Evolutionary conservation across 2,329 filamentous ascomycete genomes (phyloP).

Genomic region (Dryadomyces quercivorus): DNA sequence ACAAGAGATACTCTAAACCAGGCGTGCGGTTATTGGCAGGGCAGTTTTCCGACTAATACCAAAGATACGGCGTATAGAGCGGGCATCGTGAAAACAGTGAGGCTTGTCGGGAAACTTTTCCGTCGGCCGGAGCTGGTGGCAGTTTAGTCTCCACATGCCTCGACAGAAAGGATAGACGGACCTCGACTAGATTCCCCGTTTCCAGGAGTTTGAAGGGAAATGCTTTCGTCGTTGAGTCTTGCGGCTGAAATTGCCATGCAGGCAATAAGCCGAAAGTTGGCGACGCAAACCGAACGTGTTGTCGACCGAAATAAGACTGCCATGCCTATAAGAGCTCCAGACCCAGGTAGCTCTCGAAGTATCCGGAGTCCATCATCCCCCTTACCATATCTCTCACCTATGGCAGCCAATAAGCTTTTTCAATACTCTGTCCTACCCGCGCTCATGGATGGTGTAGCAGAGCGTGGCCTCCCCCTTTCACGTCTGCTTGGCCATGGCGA

Average conservation of each 20-base stretch:
- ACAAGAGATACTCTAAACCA: no score
- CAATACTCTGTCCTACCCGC: constrained; percentile 23
- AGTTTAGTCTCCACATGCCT: background rate
- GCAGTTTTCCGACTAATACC: no score
- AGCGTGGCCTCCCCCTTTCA: constrained; percentile 18
- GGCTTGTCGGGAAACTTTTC: background rate
- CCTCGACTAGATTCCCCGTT: background rate
- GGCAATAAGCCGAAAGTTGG: background rate
- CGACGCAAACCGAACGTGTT: background rate
- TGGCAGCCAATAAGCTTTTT: constrained; percentile 21
- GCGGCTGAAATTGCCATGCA: background rate
- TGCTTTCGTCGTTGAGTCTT: background rate
- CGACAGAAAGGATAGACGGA: background rate
- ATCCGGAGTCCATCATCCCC: no score
- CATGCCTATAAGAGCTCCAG: background rate
- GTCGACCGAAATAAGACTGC: background rate
- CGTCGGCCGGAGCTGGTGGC: background rate
- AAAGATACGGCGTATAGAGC: no score
- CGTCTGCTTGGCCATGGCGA: constrained; percentile 19
- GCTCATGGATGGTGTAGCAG: constrained; percentile 23
- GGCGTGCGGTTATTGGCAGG: no score
- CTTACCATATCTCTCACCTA: constrained; percentile 3
- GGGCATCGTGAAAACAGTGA: background rate
- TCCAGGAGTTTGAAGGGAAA: background rate
- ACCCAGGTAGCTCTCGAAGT: no score